These are phyloP conservation scores for Besnoitia besnoiti DNA, from an alignment of 169 alveolate species.

Conservation along the genomic window DNA sequence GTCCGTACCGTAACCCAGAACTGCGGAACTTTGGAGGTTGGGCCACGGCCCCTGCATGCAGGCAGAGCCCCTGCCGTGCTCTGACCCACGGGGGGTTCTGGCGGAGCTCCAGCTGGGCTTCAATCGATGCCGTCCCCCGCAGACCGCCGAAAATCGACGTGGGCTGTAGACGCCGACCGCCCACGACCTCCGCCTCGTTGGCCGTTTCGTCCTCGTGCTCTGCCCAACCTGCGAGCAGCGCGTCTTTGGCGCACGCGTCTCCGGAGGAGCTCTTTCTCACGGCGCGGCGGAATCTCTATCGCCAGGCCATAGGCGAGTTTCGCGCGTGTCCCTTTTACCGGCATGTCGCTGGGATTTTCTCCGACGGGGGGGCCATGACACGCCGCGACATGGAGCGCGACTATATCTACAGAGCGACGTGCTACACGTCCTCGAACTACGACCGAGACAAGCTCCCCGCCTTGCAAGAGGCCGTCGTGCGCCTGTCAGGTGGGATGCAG, in stretches of 20 bases:
- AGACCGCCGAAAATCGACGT: no score
- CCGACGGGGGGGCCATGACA: neutral
- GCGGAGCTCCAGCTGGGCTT: no score
- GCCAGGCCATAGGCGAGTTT: slow-evolving; percentile 14
- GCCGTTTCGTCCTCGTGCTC: no score
- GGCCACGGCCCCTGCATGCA: no score
- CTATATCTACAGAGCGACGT: neutral
- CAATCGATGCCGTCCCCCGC: no score
- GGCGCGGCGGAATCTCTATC: slow-evolving; percentile 4
- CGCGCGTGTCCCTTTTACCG: neutral
- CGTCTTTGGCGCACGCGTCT: neutral
- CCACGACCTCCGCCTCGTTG: no score
- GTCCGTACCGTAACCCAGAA: no score
- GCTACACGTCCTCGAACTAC: slow-evolving; percentile 19
- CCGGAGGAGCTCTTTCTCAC: neutral
- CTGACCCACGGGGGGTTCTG: no score
- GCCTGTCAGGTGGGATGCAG: neutral
- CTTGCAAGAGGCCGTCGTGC: neutral
- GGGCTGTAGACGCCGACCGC: no score
- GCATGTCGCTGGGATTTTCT: slow-evolving; percentile 3
- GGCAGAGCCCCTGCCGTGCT: no score
- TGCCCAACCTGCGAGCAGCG: no score
- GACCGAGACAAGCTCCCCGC: neutral
- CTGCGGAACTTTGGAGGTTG: no score
- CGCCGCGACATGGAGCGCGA: slow-evolving; percentile 29